Evolutionary conservation across 73 alveolate genomes (phyloP).

Genomic region (Tetrahymena thermophila): DNA sequence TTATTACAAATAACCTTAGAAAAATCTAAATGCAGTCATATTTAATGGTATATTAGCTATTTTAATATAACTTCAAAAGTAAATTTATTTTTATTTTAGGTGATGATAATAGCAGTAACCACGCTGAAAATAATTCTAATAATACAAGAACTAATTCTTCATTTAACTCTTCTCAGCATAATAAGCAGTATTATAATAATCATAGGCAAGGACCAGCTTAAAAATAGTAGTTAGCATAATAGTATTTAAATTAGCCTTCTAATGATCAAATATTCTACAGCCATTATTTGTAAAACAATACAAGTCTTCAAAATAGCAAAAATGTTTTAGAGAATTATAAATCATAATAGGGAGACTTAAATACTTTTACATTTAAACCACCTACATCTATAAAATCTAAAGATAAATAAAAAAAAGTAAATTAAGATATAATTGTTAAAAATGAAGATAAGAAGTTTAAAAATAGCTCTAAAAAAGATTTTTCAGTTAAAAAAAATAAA

Average conservation of each 20-base stretch:
- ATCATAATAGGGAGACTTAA: not conserved
- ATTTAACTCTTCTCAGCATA: not conserved
- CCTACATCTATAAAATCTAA: not conserved
- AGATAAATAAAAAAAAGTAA: not conserved
- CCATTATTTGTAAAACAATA: no score
- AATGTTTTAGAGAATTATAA: not conserved
- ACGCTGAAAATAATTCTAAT: not conserved
- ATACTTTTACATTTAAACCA: not conserved
- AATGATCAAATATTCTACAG: not conserved
- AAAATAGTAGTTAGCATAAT: not conserved
- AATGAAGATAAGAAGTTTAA: not conserved
- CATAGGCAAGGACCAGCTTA: not conserved
- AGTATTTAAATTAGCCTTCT: not conserved
- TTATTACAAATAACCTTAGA: not conserved
- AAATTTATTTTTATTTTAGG: not conserved
- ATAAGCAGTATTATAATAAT: not conserved
- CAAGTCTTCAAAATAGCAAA: not conserved
- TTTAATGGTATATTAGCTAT: not conserved
- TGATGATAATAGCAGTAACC: not conserved
- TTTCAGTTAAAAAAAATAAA: not conserved
- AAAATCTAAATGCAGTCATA: not conserved
- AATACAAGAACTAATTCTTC: not conserved
- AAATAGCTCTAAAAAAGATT: not conserved
- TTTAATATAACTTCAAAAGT: no score
- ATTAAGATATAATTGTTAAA: not conserved